These are phyloP conservation scores for Fragaria ananassa DNA, from an alignment of 306 rosid species.

Conservation along the genomic window DNA sequence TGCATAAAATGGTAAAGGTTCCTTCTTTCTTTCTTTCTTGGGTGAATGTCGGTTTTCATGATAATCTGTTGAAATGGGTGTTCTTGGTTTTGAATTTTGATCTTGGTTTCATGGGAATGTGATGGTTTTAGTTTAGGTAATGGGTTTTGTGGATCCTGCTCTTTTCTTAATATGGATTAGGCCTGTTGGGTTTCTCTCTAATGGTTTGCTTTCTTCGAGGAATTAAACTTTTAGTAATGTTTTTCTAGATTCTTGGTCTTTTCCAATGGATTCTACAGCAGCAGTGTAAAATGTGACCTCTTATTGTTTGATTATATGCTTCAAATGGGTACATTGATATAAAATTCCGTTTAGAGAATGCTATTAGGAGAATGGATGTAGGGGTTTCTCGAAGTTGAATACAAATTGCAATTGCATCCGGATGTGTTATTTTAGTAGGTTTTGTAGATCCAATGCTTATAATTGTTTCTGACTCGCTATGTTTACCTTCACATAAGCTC, in stretches of 20 bases:
- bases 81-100: conserved; percentile 27
- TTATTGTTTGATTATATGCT: neutral
- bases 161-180: neutral
- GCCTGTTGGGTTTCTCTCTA: neutral
- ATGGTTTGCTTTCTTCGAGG: neutral
- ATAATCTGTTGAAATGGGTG: conserved; percentile 24
- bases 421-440: neutral
- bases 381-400: neutral
- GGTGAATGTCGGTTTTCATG: neutral
- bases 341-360: conserved; percentile 7
- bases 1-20: conserved; percentile 15
- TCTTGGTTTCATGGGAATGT: conserved; percentile 1
- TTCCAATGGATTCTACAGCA: neutral
- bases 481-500: conserved; percentile 11
- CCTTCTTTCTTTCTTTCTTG: neutral
- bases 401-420: neutral
- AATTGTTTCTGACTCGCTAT: conserved; percentile 13
- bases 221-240: neutral
- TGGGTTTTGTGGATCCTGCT: neutral
- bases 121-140: neutral
- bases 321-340: conserved; percentile 9
- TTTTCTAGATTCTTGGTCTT: conserved; percentile 6
- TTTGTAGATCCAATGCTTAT: conserved; percentile 15
- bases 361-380: neutral
- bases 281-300: neutral